Conservation (phyloP, 2,329 filamentous ascomycete genomes). For the Monilinia laxa region DNA sequence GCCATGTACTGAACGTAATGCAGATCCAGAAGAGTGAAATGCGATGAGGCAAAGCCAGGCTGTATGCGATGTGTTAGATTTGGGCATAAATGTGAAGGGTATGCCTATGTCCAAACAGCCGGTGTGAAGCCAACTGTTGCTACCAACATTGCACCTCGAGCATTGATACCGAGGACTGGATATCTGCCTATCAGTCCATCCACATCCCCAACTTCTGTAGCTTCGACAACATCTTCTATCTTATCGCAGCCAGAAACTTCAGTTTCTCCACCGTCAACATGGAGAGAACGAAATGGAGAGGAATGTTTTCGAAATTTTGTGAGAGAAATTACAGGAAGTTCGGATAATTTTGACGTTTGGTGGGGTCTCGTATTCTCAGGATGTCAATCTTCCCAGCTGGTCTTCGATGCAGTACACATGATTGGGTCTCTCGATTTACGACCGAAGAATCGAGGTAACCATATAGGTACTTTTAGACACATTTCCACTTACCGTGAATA, state of each 20-base stretch:
- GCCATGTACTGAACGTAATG: conserved; percentile 6
- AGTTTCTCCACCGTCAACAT: not conserved
- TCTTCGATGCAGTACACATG: conserved; percentile 18
- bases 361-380: conserved; percentile 11
- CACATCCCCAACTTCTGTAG: conserved; percentile 4
- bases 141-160: conserved; percentile 14
- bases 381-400: conserved; percentile 5
- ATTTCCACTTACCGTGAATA: conserved; percentile 32
- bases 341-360: conserved; percentile 13
- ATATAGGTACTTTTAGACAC: conserved; percentile 30
- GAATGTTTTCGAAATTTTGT: conserved; percentile 18
- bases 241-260: conserved; percentile 1
- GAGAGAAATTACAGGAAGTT: conserved; percentile 14
- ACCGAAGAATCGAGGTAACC: conserved; percentile 24
- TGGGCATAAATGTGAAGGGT: conserved; percentile 40
- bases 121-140: not conserved
- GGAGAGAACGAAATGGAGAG: conserved; percentile 8
- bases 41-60: conserved; percentile 39
- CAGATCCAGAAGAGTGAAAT: conserved; percentile 40
- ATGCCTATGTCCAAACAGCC: conserved; percentile 26
- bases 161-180: conserved; percentile 2
- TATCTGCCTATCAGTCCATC: conserved; percentile 19
- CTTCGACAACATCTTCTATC: conserved; percentile 15
- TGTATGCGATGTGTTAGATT: conserved; percentile 38
- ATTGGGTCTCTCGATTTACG: conserved; percentile 23